Evolutionary conservation across 2,329 filamentous ascomycete genomes (phyloP).

Genomic region (Pseudogymnoascus sp.): DNA sequence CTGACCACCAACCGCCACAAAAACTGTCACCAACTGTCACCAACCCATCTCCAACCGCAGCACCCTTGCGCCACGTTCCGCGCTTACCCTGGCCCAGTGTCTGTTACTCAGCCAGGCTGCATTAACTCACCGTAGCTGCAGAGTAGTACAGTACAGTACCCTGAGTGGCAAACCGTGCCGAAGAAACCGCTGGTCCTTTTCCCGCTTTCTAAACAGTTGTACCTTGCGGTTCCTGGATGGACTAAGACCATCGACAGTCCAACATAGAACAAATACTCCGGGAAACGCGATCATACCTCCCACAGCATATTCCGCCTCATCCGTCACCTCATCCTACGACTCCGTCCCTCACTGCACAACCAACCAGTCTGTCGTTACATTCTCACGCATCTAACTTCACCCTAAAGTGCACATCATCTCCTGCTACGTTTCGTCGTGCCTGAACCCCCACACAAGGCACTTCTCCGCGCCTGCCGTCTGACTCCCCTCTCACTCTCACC

Average conservation of each 20-base stretch:
- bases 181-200: not conserved
- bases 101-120: not conserved
- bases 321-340: not conserved
- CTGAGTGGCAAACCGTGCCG: not conserved
- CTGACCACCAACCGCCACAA: not conserved
- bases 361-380: slow-evolving; percentile 10
- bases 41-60: not conserved
- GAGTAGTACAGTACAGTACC: not conserved
- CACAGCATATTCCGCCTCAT: not conserved
- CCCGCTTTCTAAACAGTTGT: not conserved
- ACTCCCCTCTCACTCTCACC: not conserved
- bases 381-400: not conserved
- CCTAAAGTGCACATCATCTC: not conserved
- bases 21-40: not conserved
- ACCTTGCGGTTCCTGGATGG: not conserved
- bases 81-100: not conserved
- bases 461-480: not conserved
- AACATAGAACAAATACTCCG: slow-evolving; percentile 1
- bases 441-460: not conserved
- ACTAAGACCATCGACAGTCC: not conserved
- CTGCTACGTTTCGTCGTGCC: slow-evolving; percentile 3
- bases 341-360: not conserved
- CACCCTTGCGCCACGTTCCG: slow-evolving; percentile 1
- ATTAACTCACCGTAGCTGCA: not conserved
- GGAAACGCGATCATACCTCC: not conserved